Evolutionary conservation across 2,329 filamentous ascomycete species (phyloP).

Genomic region (Phialocephala sp.): DNA sequence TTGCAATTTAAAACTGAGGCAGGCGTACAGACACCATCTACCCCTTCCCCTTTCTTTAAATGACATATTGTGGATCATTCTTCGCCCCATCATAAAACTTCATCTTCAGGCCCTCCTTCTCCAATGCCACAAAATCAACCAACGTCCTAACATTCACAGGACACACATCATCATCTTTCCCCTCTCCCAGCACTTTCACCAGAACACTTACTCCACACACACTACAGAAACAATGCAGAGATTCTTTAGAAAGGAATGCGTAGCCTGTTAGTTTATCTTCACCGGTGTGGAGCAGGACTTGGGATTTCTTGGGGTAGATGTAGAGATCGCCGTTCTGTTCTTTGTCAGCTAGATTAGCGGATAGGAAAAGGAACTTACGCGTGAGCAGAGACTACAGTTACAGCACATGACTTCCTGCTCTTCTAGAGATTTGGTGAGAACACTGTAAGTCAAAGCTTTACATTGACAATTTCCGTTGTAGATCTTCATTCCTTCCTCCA

Average conservation of each 20-base stretch:
- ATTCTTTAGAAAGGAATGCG: slow-evolving; percentile 28
- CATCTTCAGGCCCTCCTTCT: slow-evolving; percentile 18
- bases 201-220: slow-evolving; percentile 29
- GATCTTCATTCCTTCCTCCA: slow-evolving; percentile 8
- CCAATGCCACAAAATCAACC: slow-evolving; percentile 22
- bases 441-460: slow-evolving; percentile 32
- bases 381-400: slow-evolving; percentile 39
- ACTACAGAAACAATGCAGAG: slow-evolving; percentile 33
- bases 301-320: slow-evolving; percentile 28
- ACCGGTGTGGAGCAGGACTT: slow-evolving; percentile 8
- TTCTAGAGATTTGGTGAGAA: slow-evolving; percentile 30
- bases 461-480: slow-evolving; percentile 41
- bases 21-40: not conserved
- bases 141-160: slow-evolving; percentile 32
- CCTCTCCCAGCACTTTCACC: slow-evolving; percentile 23
- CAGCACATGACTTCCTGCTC: slow-evolving; percentile 31
- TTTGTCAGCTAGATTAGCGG: not conserved
- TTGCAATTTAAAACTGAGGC: not conserved
- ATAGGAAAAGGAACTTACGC: slow-evolving; percentile 24
- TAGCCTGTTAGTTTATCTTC: slow-evolving; percentile 28
- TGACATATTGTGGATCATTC: slow-evolving; percentile 24
- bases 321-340: slow-evolving; percentile 33
- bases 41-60: not conserved
- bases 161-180: slow-evolving; percentile 15
- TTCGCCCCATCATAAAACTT: slow-evolving; percentile 27